Percentiles rank a stretch among this genome's conserved stretches.
Evolutionary conservation across 2,329 filamentous ascomycete species (phyloP).

Genomic region (Tolypocladium ophioglossoides): DNA sequence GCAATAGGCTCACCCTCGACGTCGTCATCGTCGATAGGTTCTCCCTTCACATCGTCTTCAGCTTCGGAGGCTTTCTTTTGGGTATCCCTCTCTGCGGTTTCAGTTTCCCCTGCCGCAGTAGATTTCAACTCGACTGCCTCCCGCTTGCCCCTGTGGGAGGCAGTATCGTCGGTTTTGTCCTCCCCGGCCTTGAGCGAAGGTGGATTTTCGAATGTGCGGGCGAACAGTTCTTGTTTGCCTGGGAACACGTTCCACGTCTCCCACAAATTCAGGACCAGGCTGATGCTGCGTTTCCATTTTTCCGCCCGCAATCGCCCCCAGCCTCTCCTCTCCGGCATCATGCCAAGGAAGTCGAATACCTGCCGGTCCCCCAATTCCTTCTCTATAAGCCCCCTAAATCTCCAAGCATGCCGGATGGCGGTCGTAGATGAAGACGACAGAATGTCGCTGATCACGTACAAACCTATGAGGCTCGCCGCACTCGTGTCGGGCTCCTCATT

Average conservation of each 20-base stretch:
- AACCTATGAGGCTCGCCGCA: constrained; percentile 62
- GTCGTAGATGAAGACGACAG: constrained; percentile 67
- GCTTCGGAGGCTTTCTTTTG: constrained; percentile 24
- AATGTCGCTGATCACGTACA: constrained; percentile 72
- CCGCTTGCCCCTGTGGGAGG: constrained; percentile 32
- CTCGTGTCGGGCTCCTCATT: constrained; percentile 51
- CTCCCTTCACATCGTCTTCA: constrained; percentile 33
- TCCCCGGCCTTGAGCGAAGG: constrained; percentile 30
- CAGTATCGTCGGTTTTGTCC: constrained; percentile 12
- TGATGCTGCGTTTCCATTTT: constrained; percentile 73
- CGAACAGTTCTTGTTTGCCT: constrained; percentile 61
- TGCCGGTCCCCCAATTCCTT: constrained; percentile 54
- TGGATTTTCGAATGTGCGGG: constrained; percentile 60
- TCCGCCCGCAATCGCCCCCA: constrained; percentile 79
- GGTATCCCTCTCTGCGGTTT: constrained; percentile 26
- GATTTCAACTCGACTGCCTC: constrained; percentile 35
- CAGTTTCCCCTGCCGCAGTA: constrained; percentile 5
- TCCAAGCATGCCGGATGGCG: constrained; percentile 75
- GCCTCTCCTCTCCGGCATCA: constrained; percentile 56
- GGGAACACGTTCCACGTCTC: constrained; percentile 65
- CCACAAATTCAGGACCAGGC: constrained; percentile 59
- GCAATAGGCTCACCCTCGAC: constrained; percentile 29
- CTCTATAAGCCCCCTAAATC: constrained; percentile 75
- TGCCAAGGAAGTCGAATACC: constrained; percentile 66
- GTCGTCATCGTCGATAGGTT: constrained; percentile 36